Percentiles rank a stretch among this genome's conserved stretches.
phyloP scores from a whole-genome alignment of 2,329 filamentous ascomycete genomes.

The Hypoxylon rubiginosum region DNA sequence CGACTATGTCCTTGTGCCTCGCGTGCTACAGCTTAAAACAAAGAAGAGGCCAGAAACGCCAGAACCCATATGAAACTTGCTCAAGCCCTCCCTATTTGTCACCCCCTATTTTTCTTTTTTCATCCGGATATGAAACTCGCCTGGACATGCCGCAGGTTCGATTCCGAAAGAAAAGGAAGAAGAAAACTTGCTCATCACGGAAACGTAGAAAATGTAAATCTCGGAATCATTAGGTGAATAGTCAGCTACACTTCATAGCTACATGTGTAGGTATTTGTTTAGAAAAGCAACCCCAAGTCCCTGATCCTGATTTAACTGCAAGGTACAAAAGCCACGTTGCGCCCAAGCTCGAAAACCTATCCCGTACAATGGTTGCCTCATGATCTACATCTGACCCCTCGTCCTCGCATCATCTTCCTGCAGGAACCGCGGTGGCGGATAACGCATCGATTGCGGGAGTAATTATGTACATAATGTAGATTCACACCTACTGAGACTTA shows the following conservation, averaged over 20 bases:
- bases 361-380: constrained; percentile 25
- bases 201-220: constrained; percentile 4
- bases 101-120: constrained; percentile 24
- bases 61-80: constrained; percentile 45
- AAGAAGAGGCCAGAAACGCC: constrained; percentile 22
- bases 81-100: constrained; percentile 41
- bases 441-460: neutral
- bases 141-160: constrained; percentile 29
- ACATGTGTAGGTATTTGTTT: neutral
- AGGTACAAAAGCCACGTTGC: constrained; percentile 1
- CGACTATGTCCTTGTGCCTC: constrained; percentile 33
- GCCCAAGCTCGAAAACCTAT: constrained; percentile 7
- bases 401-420: constrained; percentile 29
- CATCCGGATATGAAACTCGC: constrained; percentile 41
- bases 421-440: constrained; percentile 22
- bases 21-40: constrained; percentile 38
- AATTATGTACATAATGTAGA: constrained; percentile 17
- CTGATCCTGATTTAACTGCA: neutral
- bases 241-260: neutral
- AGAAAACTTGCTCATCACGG: constrained; percentile 44
- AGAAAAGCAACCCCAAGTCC: neutral
- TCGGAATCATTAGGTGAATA: constrained; percentile 9
- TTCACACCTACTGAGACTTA: neutral
- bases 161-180: neutral
- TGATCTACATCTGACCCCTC: constrained; percentile 32